Evolutionary conservation across 768 basidiomycete genomes (phyloP).

Genomic region (Lactifluus volemus): DNA sequence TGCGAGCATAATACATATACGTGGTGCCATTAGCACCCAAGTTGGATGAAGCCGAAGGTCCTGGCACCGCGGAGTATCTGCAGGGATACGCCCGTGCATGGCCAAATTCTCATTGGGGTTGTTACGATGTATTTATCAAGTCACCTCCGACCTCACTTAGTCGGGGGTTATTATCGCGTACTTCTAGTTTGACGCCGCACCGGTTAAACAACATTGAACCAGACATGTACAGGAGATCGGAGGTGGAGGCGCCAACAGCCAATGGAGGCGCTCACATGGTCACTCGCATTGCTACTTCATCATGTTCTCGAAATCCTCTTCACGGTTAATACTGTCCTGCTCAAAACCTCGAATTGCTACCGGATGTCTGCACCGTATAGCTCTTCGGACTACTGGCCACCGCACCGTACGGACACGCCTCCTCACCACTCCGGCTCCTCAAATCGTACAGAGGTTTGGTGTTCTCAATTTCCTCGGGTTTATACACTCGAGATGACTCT

Average conservation of each 20-base stretch:
- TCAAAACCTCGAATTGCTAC: not conserved
- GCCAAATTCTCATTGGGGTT: not conserved
- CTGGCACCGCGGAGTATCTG: not conserved
- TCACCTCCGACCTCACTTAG: not conserved
- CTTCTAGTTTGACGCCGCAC: not conserved
- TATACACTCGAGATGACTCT: not conserved
- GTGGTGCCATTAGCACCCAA: not conserved
- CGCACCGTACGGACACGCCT: not conserved
- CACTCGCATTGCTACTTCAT: not conserved
- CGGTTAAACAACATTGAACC: not conserved
- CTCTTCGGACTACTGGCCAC: not conserved
- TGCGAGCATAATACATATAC: not conserved
- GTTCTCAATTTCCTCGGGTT: not conserved
- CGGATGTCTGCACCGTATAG: not conserved
- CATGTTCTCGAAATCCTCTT: constrained; percentile 2
- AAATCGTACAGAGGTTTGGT: constrained; percentile 11
- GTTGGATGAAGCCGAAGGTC: not conserved
- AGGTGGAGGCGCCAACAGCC: not conserved
- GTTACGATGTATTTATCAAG: not conserved
- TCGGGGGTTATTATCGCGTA: not conserved
- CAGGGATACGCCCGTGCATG: not conserved
- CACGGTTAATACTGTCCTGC: not conserved
- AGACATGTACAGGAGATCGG: not conserved
- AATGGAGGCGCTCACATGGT: not conserved
- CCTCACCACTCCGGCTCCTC: constrained; percentile 3